Base-by-base conservation (phyloP, 106 monocot species). In the Allium cepa region DNA sequence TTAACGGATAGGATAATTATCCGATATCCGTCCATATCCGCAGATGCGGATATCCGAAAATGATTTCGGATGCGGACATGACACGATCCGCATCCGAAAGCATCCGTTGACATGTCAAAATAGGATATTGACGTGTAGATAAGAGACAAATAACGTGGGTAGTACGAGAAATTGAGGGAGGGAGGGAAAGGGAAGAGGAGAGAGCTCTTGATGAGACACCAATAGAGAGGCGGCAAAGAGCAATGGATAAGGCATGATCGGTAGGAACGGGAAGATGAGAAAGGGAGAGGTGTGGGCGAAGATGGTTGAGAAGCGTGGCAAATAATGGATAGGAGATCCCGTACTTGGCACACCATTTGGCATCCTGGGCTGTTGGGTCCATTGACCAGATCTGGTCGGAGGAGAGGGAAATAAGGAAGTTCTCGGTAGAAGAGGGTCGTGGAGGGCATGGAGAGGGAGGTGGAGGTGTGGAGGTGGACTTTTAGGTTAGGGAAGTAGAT, bases 81-180 rank as follows among this genome's bases (percentile, higher is more conserved):
- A n/a, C n/a, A n/a, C n/a, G n/a, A n/a, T n/a, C n/a, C n/a, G n/a
- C n/a, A n/a, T n/a, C n/a, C n/a, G n/a, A n/a, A n/a, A n/a, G n/a
- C n/a, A n/a, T n/a, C n/a, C n/a, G n/a, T n/a, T n/a, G n/a, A n/a
- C n/a, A n/a, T n/a, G n/a, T n/a, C n/a, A n/a, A n/a, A n/a, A n/a
- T 1, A 22, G 22, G 22, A 22, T 22, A 22, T 22, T 0, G 22
- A 22, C 22, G 1, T 22, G 0, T 22, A 22, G 22, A 22, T 22
- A 86, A 69, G 51, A 86, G 80, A 59, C 87, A 79, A 59, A 82
- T 80, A 59, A 87, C 48, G 52, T 87, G 79, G 48, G 83, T 87
- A 74, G 60, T 47, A 56, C 79, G 76, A 59, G 83, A 76, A 74
- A 87, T 69, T 57, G 83, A 77, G 45, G 79, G 73, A n/a, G 75